Evolutionary conservation across 768 basidiomycete species (phyloP).

Genomic region (Tricholoma flavovirens): DNA sequence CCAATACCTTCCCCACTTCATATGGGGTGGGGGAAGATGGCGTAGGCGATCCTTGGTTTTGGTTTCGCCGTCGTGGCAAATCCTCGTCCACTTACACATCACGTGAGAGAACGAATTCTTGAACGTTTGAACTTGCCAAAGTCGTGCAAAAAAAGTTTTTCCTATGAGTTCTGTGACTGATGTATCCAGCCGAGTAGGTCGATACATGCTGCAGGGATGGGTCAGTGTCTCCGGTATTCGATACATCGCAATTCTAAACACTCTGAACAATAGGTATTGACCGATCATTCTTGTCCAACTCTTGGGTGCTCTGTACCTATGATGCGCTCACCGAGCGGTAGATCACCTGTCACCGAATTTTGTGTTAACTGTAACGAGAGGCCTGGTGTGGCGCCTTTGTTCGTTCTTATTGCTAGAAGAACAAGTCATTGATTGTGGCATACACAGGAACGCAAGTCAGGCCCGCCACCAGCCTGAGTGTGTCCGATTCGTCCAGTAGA

Average conservation of each 20-base stretch:
- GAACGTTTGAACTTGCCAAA: neutral
- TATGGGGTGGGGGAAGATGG: slow-evolving; percentile 11
- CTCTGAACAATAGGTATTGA: slow-evolving; percentile 43
- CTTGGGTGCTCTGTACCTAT: slow-evolving; percentile 59
- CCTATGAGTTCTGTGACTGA: slow-evolving; percentile 48
- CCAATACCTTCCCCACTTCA: slow-evolving; percentile 51
- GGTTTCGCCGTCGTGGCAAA: slow-evolving; percentile 25
- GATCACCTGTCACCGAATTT: slow-evolving; percentile 38
- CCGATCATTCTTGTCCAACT: slow-evolving; percentile 56
- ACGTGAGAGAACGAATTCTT: slow-evolving; percentile 5
- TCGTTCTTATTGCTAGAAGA: neutral
- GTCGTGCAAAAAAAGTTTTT: neutral
- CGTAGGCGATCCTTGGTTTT: neutral
- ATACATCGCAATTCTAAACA: neutral
- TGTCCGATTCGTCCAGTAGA: slow-evolving; percentile 31
- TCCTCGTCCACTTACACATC: slow-evolving; percentile 1
- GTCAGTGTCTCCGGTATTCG: slow-evolving; percentile 28
- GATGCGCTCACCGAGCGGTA: slow-evolving; percentile 61
- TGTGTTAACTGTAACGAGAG: slow-evolving; percentile 61
- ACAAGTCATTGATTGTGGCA: slow-evolving; percentile 5
- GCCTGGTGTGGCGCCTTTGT: slow-evolving; percentile 9
- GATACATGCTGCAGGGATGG: slow-evolving; percentile 77
- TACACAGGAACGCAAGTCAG: slow-evolving; percentile 5
- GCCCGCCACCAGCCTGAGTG: slow-evolving; percentile 1
- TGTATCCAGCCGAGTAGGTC: slow-evolving; percentile 58